These are phyloP conservation scores for Neovahlkampfia damariscottae DNA, from an alignment of 78 protist species.

Conservation along the genomic window DNA sequence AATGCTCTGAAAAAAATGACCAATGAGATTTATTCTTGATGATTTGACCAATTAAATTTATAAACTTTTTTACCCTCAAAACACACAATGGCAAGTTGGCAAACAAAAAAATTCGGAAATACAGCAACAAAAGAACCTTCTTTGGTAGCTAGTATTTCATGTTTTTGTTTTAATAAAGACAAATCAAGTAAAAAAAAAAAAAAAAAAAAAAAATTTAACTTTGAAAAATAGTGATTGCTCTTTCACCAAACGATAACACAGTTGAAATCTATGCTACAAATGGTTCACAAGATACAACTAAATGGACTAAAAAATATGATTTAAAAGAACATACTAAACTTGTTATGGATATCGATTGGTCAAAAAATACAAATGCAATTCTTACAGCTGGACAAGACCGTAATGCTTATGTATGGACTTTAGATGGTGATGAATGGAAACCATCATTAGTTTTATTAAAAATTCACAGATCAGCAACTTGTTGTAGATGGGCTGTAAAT, in stretches of 20 bases:
- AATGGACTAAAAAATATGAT: background rate
- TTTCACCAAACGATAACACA: constrained; percentile 71
- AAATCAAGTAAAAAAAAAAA: background rate
- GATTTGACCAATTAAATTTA: background rate
- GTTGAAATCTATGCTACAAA: constrained; percentile 46
- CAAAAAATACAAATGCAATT: constrained; percentile 66
- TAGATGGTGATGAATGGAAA: constrained; percentile 45
- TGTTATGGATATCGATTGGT: constrained; percentile 85
- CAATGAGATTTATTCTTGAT: background rate
- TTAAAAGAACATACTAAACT: constrained; percentile 66
- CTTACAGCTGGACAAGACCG: constrained; percentile 83
- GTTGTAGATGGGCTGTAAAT: constrained; percentile 68
- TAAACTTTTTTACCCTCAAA: background rate
- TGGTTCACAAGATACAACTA: constrained; percentile 16
- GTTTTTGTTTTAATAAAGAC: background rate
- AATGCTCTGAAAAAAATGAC: background rate
- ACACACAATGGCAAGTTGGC: background rate
- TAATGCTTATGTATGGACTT: constrained; percentile 90
- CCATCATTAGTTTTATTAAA: constrained; percentile 79
- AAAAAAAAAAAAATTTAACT: too few species aligned
- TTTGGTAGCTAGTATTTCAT: background rate
- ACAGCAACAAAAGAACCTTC: background rate
- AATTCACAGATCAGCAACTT: constrained; percentile 80
- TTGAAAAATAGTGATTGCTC: constrained; percentile 66
- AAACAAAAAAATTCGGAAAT: background rate